Evolutionary conservation across 2,329 filamentous ascomycete species (phyloP), one percentile per base, ranked within the genome.

Genomic region (Gyromitra esculenta): DNA sequence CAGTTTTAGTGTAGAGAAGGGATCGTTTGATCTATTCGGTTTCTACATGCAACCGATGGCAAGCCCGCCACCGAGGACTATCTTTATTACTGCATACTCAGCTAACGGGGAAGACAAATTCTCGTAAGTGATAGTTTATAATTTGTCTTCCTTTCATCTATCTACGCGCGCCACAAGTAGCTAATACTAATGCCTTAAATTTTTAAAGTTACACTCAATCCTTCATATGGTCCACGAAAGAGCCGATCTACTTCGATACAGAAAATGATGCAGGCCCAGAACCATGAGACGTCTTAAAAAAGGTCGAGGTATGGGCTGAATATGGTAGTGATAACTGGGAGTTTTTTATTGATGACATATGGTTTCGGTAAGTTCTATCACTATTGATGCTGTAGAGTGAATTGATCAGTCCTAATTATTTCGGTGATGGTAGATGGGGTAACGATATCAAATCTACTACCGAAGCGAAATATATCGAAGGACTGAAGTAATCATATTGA

Each of bases 261-360:
- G 9, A 71, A 5, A n/a, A 35, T 18, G 43, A 74, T 18, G 50
- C 74, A 18, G 74, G 69, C 2, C 67, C 48, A 62, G 21, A 43
- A 5, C 5, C 5, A n/a, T 78, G 77, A 65, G 52, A 77, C 18
- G 21, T 8, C 2, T 69, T 78, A 39, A 78, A 57, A 9, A 73
- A 77, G n/a, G 74, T 75, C 15, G 60, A 60, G 21, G 50, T 77
- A 35, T 78, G 57, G 63, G 63, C 56, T 39, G 25, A 31, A 21
- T 73, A 66, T 52, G 69, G 67, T 3, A 11, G 5, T 35, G 69
- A 62, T 1, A 59, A 78, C 39, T 78, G 77, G 77, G 65, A 77
- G 56, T 77, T 77, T 35, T 78, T 78, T 59, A 50, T 78, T 41
- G 76, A 78, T 37, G 69, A 78, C 64, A 9, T 78, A 8, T 78